A percentile compares a stretch with the other conserved stretches of the same genome.
Evolutionary conservation across 495 filamentous ascomycete species (phyloP).

Genomic region (Neurospora sp.): DNA sequence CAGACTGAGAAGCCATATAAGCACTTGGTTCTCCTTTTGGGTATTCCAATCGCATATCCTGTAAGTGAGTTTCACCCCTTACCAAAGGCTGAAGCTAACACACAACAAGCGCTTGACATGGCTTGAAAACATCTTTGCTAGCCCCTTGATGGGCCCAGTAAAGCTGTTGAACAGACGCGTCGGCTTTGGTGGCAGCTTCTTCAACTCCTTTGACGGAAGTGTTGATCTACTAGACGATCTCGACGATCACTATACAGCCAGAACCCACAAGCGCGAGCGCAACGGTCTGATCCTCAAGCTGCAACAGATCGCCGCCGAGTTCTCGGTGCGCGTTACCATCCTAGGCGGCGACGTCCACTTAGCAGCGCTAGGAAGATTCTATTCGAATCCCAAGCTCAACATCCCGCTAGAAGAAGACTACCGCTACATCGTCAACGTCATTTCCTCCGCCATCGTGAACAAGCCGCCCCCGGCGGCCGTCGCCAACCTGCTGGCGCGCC

Average conservation of each 20-base stretch:
- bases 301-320: slow-evolving; percentile 58
- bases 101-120: slow-evolving; percentile 65
- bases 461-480: slow-evolving; percentile 82
- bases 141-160: slow-evolving; percentile 74
- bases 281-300: slow-evolving; percentile 62
- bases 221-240: slow-evolving; percentile 88
- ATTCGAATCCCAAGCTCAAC: slow-evolving; percentile 70
- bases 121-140: slow-evolving; percentile 80
- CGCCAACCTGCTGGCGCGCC: slow-evolving; percentile 72
- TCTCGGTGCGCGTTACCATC: slow-evolving; percentile 74
- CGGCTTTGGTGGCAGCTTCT: slow-evolving; percentile 69
- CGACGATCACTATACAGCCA: slow-evolving; percentile 91
- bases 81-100: neutral
- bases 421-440: slow-evolving; percentile 83
- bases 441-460: slow-evolving; percentile 88
- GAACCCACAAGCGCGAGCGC: slow-evolving; percentile 83
- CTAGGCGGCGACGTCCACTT: slow-evolving; percentile 91
- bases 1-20: slow-evolving; percentile 47
- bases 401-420: slow-evolving; percentile 78
- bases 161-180: slow-evolving; percentile 87
- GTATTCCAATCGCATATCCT: slow-evolving; percentile 91
- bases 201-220: slow-evolving; percentile 88
- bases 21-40: slow-evolving; percentile 78
- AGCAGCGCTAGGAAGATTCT: slow-evolving; percentile 88
- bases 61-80: slow-evolving; percentile 21